Evolutionary conservation across 2,329 filamentous ascomycete species (phyloP).

Genomic region (Ambrosiella beaveri): DNA sequence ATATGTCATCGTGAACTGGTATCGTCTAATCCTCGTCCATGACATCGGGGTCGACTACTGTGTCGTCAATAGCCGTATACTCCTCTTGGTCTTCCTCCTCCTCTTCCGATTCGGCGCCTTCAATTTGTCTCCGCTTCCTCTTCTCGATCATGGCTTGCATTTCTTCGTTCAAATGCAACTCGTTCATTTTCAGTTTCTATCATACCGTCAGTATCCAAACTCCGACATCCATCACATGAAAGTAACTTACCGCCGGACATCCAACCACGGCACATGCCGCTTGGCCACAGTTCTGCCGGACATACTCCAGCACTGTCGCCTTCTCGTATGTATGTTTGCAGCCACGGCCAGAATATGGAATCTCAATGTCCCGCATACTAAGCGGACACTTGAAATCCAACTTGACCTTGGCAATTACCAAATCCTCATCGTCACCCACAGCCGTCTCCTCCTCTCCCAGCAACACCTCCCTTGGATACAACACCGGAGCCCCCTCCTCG

Average conservation of each 20-base stretch:
- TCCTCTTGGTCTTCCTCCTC: conserved; percentile 9
- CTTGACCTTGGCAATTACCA: conserved; percentile 46
- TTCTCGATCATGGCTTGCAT: conserved; percentile 7
- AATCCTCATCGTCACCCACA: conserved; percentile 42
- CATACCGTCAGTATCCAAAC: background rate
- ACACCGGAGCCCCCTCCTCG: conserved; percentile 25
- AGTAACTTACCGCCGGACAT: conserved; percentile 28
- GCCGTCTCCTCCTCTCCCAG: conserved; percentile 25
- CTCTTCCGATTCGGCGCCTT: conserved; percentile 3
- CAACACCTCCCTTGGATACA: conserved; percentile 12
- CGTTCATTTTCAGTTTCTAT: conserved; percentile 1
- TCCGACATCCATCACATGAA: background rate
- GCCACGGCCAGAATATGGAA: conserved; percentile 48
- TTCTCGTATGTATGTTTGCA: conserved; percentile 63
- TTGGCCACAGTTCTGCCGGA: conserved; percentile 36
- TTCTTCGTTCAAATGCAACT: conserved; percentile 2
- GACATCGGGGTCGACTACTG: background rate
- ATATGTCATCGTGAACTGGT: background rate
- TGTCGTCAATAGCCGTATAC: conserved; percentile 7
- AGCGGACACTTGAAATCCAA: conserved; percentile 54
- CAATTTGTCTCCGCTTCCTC: conserved; percentile 1
- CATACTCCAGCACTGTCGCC: conserved; percentile 37
- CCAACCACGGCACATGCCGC: conserved; percentile 9
- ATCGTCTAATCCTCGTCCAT: background rate
- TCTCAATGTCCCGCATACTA: conserved; percentile 43